Percentiles rank a stretch among this genome's conserved stretches.
Evolutionary conservation across 1,284 basidiomycete species (phyloP).

Genomic region (Austroboletus niveus): DNA sequence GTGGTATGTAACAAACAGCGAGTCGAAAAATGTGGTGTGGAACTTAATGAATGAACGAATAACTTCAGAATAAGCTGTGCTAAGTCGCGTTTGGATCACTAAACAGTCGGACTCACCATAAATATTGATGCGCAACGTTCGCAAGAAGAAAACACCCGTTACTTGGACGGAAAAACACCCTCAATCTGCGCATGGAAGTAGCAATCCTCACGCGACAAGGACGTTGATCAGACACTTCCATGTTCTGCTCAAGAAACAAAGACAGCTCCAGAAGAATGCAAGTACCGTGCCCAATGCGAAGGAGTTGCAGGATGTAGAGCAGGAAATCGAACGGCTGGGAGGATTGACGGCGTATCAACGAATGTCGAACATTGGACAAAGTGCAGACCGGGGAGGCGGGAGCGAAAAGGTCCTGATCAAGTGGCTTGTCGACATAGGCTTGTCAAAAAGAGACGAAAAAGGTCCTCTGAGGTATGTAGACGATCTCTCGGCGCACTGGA

Average conservation of each 20-base stretch:
- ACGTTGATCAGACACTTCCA: conserved; percentile 69
- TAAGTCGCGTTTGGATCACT: too few species aligned
- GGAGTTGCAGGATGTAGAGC: conserved; percentile 50
- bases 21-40: too few species aligned
- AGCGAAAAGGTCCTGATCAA: conserved; percentile 74
- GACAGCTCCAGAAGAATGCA: conserved; percentile 41
- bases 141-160: conserved; percentile 46
- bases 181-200: conserved; percentile 24
- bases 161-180: conserved; percentile 17
- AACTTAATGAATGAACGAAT: too few species aligned
- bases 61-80: too few species aligned
- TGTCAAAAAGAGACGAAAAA: conserved; percentile 32
- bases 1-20: too few species aligned
- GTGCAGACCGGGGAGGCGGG: conserved; percentile 78
- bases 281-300: conserved; percentile 22
- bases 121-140: conserved; percentile 40
- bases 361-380: conserved; percentile 80
- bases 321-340: conserved; percentile 64
- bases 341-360: conserved; percentile 77
- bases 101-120: not conserved
- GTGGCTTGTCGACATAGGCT: conserved; percentile 65
- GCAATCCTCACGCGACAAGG: conserved; percentile 54
- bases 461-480: conserved; percentile 42
- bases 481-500: not conserved
- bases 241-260: conserved; percentile 59